Evolutionary conservation across 2,329 filamentous ascomycete species (phyloP), one percentile per base, ranked within the genome.

Genomic region (Aspergillus sp.): DNA sequence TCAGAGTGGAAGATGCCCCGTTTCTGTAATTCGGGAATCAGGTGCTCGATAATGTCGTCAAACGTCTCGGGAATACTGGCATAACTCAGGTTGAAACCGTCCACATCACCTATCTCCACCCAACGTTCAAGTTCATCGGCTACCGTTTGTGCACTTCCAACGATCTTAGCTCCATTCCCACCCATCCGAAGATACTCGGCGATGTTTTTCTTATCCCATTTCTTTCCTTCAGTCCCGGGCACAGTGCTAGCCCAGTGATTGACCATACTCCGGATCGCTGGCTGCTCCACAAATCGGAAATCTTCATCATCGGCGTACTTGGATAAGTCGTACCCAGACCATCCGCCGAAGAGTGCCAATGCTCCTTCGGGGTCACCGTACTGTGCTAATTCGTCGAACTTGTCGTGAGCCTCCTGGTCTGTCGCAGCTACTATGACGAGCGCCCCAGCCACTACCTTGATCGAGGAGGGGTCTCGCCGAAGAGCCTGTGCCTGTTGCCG

Each of bases 371-470:
- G 63, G 50, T 78, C 75, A 2, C 70, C 75, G 44, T 76, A 78
- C n/a, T 65, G 61, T 24, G 73, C 62, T 19, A 75, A 58, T 26
- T 76, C 67, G 9, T 73, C 64, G 26, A 73, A 74, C 54, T 77
- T 77, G 7, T 67, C 67, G 41, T 73, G 65, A 0, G 76, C 76
- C 17, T 69, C 68, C 38, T 74, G 73, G 46, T 76, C 73, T 3
- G 75, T 79, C 56, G 72, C 71, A 5, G 65, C 75, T 1, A 78
- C 71, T 7, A 77, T 67, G 10, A 76, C 65, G 51, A 74, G 64
- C 10, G 78, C 68, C 0, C 76, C 75, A 0, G 73, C 71, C 4
- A 78, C 66, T 45, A 78, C 65, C 59, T 78, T 78, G 50, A 79
- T 69, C 44, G 68, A 65, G 5, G 56, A 42, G 0, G 73, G 69